A percentile compares a stretch with the other conserved stretches of the same genome.
Conservation (phyloP, 306 rosid species). For the Acacia acuminata region DNA sequence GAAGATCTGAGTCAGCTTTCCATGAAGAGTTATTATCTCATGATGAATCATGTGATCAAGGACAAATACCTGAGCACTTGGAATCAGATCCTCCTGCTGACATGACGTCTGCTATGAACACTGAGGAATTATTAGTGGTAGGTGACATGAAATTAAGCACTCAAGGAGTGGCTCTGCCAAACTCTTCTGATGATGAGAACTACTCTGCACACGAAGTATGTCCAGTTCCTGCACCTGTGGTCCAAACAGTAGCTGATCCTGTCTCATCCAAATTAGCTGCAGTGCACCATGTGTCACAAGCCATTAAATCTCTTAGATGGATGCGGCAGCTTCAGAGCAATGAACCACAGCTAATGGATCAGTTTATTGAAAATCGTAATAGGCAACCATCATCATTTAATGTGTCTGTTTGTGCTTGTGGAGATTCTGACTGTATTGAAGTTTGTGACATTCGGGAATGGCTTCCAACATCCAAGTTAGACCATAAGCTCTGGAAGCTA, state of each 20-base stretch:
- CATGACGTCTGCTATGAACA: conserved; percentile 54
- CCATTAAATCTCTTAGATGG: conserved; percentile 94
- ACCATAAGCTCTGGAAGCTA: conserved; percentile 89
- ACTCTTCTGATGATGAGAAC: conserved; percentile 36
- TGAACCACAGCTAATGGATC: conserved; percentile 61
- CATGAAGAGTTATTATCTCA: conserved; percentile 43
- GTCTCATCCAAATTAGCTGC: conserved; percentile 92
- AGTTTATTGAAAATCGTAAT: conserved; percentile 46
- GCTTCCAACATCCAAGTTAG: conserved; percentile 94
- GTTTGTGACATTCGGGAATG: conserved; percentile 95
- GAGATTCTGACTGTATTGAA: conserved; percentile 95
- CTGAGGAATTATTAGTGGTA: conserved; percentile 44
- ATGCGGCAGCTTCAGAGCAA: conserved; percentile 84
- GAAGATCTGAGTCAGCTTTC: conserved; percentile 51
- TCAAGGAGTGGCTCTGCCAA: conserved; percentile 38
- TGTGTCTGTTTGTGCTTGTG: conserved; percentile 89
- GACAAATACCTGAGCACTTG: conserved; percentile 37
- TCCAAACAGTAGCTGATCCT: conserved; percentile 89
- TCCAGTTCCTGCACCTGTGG: conserved; percentile 62
- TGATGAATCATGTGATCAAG: conserved; percentile 46
- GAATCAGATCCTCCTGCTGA: conserved; percentile 49
- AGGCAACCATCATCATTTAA: conserved; percentile 53
- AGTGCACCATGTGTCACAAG: conserved; percentile 96
- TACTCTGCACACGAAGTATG: conserved; percentile 48
- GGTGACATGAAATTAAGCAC: conserved; percentile 42